Evolutionary conservation across 495 filamentous ascomycete genomes (phyloP).

Genomic region (Physcia stellaris): DNA sequence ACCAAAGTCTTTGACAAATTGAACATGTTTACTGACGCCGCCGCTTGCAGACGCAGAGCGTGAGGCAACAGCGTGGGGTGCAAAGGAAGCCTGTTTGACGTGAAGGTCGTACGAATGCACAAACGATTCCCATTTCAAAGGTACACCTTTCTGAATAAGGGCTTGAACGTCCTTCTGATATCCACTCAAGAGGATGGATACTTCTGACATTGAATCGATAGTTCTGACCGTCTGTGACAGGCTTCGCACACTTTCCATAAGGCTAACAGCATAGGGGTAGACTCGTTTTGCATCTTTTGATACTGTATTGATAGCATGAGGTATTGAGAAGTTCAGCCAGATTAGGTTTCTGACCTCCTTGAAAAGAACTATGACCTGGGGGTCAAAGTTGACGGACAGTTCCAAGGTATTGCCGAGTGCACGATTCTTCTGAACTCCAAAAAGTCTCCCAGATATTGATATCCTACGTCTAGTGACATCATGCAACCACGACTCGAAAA

Average conservation of each 20-base stretch:
- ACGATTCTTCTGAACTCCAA: constrained; percentile 76
- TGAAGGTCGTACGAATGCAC: constrained; percentile 91
- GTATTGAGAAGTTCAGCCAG: constrained; percentile 85
- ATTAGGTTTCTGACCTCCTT: constrained; percentile 96
- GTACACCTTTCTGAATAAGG: constrained; percentile 72
- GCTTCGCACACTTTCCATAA: constrained; percentile 94
- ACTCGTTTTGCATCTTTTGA: constrained; percentile 95
- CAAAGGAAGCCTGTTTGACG: constrained; percentile 52
- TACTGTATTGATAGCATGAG: constrained; percentile 84
- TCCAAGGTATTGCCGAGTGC: constrained; percentile 76
- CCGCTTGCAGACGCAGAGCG: constrained; percentile 40
- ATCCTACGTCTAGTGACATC: constrained; percentile 79
- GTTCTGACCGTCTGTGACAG: constrained; percentile 72
- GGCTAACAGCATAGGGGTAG: constrained; percentile 90
- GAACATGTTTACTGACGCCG: constrained; percentile 81
- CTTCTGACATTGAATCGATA: constrained; percentile 71
- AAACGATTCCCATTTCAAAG: constrained; percentile 91
- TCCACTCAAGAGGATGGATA: constrained; percentile 73
- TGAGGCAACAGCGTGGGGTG: constrained; percentile 20
- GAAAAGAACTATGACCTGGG: constrained; percentile 91
- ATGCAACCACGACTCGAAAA: constrained; percentile 89
- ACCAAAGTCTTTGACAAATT: constrained; percentile 90
- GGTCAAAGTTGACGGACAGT: constrained; percentile 88
- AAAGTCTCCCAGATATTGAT: constrained; percentile 80
- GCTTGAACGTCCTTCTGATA: constrained; percentile 78